Percentiles rank a stretch among this genome's conserved stretches.
phyloP scores from a whole-genome alignment of 495 filamentous ascomycete genomes.

The Penicillium salamii region DNA sequence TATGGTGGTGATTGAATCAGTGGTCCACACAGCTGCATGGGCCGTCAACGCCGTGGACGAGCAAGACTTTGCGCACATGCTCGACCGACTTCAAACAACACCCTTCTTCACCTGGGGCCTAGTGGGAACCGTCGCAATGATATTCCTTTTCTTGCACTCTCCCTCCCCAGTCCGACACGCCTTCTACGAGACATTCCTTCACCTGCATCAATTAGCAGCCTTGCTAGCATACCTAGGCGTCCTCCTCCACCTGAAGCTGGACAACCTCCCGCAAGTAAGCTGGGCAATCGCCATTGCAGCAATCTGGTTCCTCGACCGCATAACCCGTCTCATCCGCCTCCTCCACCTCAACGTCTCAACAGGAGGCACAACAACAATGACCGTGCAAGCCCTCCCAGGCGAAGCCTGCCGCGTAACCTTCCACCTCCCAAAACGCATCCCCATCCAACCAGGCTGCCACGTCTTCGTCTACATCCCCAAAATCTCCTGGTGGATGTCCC shows the following conservation, averaged over 20 bases:
- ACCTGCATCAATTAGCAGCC: constrained; percentile 71
- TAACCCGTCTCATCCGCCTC: constrained; percentile 49
- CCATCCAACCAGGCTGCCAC: constrained; percentile 72
- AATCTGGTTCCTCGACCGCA: constrained; percentile 66
- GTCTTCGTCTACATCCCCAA: constrained; percentile 79
- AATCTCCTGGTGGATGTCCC: constrained; percentile 67
- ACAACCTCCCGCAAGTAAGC: constrained; percentile 55
- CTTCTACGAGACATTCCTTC: constrained; percentile 86
- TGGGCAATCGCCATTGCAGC: constrained; percentile 60
- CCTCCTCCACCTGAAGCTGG: constrained; percentile 65
- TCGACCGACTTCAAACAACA: constrained; percentile 57
- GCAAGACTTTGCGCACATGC: constrained; percentile 48
- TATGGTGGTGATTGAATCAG: constrained; percentile 71
- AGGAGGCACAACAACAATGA: constrained; percentile 38
- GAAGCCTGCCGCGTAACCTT: constrained; percentile 63
- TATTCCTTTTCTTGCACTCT: constrained; percentile 66
- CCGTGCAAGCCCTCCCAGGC: constrained; percentile 51
- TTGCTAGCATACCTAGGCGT: constrained; percentile 62
- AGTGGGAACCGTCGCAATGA: constrained; percentile 53
- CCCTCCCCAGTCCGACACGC: constrained; percentile 76
- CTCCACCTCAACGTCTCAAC: constrained; percentile 59
- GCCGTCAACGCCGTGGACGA: constrained; percentile 48
- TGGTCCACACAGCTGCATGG: constrained; percentile 76
- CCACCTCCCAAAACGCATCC: constrained; percentile 71
- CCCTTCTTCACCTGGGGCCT: constrained; percentile 57